Conservation (phyloP, 2,329 filamentous ascomycete species). For the Fusarium sublunatum region DNA sequence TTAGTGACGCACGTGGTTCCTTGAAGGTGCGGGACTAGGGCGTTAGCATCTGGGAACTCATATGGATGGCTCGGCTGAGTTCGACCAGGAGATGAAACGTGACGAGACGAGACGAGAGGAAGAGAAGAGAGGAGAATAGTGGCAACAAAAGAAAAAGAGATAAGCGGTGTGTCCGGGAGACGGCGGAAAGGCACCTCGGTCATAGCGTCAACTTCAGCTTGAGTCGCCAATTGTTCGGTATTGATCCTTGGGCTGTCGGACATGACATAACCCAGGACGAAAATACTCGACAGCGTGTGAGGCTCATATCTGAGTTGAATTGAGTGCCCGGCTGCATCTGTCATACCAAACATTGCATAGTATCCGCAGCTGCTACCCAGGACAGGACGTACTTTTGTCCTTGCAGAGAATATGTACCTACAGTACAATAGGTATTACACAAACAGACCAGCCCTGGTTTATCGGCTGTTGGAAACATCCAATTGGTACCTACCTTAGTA, state of each 20-base stretch:
- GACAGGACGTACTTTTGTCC: too few species aligned
- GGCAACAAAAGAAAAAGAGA: conserved; percentile 29
- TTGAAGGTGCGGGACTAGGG: conserved; percentile 48
- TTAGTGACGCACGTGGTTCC: conserved; percentile 48
- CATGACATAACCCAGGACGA: background rate
- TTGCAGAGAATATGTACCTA: background rate
- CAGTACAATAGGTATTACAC: background rate
- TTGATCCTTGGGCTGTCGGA: conserved; percentile 9
- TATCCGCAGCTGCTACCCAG: conserved; percentile 20
- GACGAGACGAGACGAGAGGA: conserved; percentile 19
- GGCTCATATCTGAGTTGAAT: background rate
- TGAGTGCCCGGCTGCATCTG: conserved; percentile 18
- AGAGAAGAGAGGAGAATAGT: conserved; percentile 20
- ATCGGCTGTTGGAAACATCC: too few species aligned
- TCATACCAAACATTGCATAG: conserved; percentile 9
- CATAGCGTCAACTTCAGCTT: conserved; percentile 34
- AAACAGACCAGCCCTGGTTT: background rate
- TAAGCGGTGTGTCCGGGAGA: conserved; percentile 34
- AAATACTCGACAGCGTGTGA: background rate
- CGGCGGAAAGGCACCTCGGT: conserved; percentile 23
- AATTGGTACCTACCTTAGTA: conserved; percentile 14
- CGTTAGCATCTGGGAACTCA: conserved; percentile 28
- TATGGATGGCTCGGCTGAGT: conserved; percentile 31
- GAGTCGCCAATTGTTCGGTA: conserved; percentile 7
- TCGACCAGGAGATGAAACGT: conserved; percentile 20